Evolutionary conservation across 306 rosid genomes (phyloP), one percentile per base, ranked within the genome.

Genomic region (Rosa rugosa): DNA sequence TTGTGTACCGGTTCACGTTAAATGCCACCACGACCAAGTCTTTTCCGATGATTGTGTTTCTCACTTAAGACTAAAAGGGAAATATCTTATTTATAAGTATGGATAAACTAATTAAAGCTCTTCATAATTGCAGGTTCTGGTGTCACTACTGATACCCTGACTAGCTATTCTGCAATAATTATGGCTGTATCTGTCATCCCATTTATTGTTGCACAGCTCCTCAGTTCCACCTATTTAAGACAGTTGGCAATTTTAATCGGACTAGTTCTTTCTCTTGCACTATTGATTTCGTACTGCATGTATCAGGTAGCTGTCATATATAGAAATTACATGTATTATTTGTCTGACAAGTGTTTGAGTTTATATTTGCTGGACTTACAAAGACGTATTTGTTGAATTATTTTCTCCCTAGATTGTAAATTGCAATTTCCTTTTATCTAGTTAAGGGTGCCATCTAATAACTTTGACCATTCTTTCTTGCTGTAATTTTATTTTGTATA

Each of bases 101-200:
- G 75, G 53, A 12, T 51, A 23, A 42, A 60, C 56, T 75, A 5
- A 76, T 27, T 34, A 50, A 59, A 78, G 77, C 41, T 80, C 42
- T 83, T 77, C 47, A 8, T 74, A 44, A 79, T 62, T 87, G 85
- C 90, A 96, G 99, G 91, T 76, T 91, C 99, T 89, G 99, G 99
- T 75, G 89, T 96, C 71, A 91, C 97, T 73, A 93, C 98, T 62
- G 99, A 96, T 84, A 90, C 91, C 67, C 93, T 97, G 99, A 93
- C 99, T 73, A 86, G 89, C 74, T 96, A 93, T 81, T 89, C 97
- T 69, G 99, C 98, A 68, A 87, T 44, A 77, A 91, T 96, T 75
- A 93, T 96, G 99, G 83, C 82, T 73, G 3, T 90, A 79, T 96
- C 98, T 63, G 81, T 91, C 75, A 34, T 93, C 62, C 99, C 99